Percentiles rank a stretch among this genome's conserved stretches.
Conservation (phyloP, 768 basidiomycete species). For the Tulasnella sp. region DNA sequence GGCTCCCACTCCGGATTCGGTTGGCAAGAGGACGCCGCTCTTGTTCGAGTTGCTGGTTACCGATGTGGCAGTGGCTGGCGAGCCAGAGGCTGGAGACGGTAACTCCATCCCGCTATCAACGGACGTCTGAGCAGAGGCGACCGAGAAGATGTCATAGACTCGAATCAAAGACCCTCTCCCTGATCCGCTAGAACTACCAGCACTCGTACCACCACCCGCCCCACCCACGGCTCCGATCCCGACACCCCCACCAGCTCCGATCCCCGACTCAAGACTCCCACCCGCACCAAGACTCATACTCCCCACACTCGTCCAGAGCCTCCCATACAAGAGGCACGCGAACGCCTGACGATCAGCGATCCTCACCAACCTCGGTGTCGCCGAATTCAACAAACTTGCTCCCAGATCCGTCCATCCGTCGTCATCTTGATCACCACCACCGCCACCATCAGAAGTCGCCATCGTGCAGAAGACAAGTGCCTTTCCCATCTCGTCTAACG, state of each 20-base stretch:
- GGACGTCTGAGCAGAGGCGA: slow-evolving; percentile 15
- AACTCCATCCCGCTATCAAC: slow-evolving; percentile 2
- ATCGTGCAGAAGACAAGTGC: slow-evolving; percentile 46
- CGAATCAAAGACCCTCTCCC: slow-evolving; percentile 58
- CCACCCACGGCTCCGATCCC: slow-evolving; percentile 23
- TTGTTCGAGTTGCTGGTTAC: slow-evolving; percentile 45
- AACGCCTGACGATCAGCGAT: slow-evolving; percentile 77
- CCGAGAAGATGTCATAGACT: slow-evolving; percentile 52
- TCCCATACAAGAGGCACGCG: slow-evolving; percentile 56
- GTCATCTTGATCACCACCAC: slow-evolving; percentile 29
- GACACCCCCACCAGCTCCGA: slow-evolving; percentile 36
- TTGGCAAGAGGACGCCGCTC: slow-evolving; percentile 42
- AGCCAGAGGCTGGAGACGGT: background rate
- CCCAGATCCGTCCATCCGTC: slow-evolving; percentile 24
- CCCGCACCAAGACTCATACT: slow-evolving; percentile 21
- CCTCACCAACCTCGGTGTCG: slow-evolving; percentile 26
- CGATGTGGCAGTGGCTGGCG: slow-evolving; percentile 9
- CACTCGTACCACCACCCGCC: background rate
- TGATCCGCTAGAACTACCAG: background rate
- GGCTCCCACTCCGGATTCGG: slow-evolving; percentile 63
- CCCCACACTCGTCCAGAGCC: slow-evolving; percentile 67
- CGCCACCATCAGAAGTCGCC: background rate
- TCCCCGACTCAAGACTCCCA: slow-evolving; percentile 1
- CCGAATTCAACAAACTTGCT: slow-evolving; percentile 35
- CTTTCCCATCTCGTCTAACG: slow-evolving; percentile 80